These are phyloP conservation scores for Nicotiana undulata DNA, from an alignment of 257 asterid species.

Conservation along the genomic window DNA sequence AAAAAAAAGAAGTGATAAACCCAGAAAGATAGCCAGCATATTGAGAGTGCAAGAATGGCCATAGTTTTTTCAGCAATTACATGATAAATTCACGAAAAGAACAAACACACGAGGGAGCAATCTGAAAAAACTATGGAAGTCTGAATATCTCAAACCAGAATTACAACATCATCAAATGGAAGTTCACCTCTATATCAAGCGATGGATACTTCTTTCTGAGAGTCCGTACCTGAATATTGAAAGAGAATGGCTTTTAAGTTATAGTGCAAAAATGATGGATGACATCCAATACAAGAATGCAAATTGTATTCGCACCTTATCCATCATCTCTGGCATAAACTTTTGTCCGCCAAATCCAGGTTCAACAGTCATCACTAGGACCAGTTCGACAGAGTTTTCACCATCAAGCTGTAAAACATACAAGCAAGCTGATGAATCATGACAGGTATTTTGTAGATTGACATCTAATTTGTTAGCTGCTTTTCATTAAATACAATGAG, in stretches of 20 bases:
- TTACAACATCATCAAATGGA: background rate
- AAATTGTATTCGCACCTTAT: constrained; percentile 45
- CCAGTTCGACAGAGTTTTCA: constrained; percentile 67
- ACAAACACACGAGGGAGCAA: background rate
- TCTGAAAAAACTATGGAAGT: background rate
- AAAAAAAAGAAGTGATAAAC: background rate
- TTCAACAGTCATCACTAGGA: constrained; percentile 92
- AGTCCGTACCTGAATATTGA: constrained; percentile 43
- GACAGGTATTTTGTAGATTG: background rate
- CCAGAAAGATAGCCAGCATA: background rate
- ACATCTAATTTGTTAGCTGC: too few species aligned
- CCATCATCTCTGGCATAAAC: constrained; percentile 92
- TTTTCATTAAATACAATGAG: background rate
- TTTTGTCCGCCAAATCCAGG: constrained; percentile 99
- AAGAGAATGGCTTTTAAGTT: background rate
- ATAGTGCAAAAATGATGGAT: background rate
- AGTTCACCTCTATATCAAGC: constrained; percentile 73
- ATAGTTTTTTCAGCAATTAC: background rate
- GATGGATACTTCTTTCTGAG: constrained; percentile 64
- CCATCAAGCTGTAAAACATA: constrained; percentile 47
- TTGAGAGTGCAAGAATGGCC: background rate
- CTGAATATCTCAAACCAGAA: background rate
- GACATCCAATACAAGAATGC: background rate
- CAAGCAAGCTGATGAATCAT: constrained; percentile 5
- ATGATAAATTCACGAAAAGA: background rate